Evolutionary conservation across 2,329 filamentous ascomycete species (phyloP).

Genomic region (Botryosphaeria dothidea): DNA sequence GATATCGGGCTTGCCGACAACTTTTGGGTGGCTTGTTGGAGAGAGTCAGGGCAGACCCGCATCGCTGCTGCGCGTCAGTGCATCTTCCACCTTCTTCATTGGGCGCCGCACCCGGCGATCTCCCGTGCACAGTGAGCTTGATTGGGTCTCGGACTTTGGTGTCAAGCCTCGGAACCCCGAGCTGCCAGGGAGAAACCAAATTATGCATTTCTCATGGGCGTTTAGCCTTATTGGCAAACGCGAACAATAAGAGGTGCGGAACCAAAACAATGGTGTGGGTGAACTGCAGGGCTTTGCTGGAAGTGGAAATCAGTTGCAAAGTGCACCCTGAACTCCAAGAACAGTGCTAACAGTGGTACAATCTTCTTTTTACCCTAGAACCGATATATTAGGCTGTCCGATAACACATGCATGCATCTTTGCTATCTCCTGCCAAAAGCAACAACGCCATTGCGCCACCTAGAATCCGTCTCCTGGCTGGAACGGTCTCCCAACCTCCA

Average conservation of each 20-base stretch:
- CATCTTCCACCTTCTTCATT: conserved; percentile 7
- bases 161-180: background rate
- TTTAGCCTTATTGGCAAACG: background rate
- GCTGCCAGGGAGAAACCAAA: background rate
- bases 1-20: conserved; percentile 2
- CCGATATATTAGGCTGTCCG: background rate
- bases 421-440: background rate
- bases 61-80: conserved; percentile 4
- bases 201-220: background rate
- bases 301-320: too few relatives aligned
- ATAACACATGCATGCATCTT: background rate
- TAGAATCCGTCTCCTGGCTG: conserved; percentile 52
- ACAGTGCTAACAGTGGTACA: background rate
- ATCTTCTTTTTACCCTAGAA: background rate
- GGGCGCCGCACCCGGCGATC: conserved; percentile 10
- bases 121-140: background rate
- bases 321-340: too few relatives aligned
- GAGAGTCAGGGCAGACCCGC: conserved; percentile 11
- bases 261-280: too few relatives aligned
- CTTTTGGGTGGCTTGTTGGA: background rate
- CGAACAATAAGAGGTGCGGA: too few relatives aligned
- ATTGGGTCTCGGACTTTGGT: background rate
- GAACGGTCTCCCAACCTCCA: conserved; percentile 51
- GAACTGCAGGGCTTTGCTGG: too few relatives aligned
- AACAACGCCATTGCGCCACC: background rate